Base-by-base conservation (phyloP, 2,329 filamentous ascomycete species). In the Pseudocercospora crystallina region DNA sequence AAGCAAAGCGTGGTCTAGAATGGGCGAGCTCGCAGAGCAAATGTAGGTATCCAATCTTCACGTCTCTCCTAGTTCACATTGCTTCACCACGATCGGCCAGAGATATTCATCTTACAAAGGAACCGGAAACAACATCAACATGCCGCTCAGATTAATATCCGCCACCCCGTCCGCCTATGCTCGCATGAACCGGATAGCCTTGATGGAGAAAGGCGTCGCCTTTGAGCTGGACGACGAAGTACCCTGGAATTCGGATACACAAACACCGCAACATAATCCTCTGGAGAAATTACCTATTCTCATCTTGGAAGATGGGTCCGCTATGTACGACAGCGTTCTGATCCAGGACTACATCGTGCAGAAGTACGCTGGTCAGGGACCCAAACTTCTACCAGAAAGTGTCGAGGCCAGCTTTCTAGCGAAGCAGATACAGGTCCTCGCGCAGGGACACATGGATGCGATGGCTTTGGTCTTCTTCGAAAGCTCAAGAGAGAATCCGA, bases 221-320 rank as follows among this genome's bases (percentile, higher is more conserved):
- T 73, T 73, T 62, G 52, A 43, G 1, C 62, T 73, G 29, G 58
- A 68, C 37, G 71, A 67, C 36, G 70, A 73, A 58, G 69, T 74
- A 1, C 70, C 69, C 0, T 73, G 70, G 69, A 62, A 73, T 57
- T 57, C 53, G 15, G 62, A 61, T 2, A 73, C 70, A 0, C 44
- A 65, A 34, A 72, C 66, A 14, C 65, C 68, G 2, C 49, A 58
- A 32, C 61, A 70, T 63, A 71, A 71, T 20, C 69, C 69, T 0
- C 53, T 71, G 2, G 69, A 71, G 33, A 70, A 71, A 41, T 61
- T 71, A 0, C 68, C 68, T 3, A 63, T 71, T 3, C 53, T 71
- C 2, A 54, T 72, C 41, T 59, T 66, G 34, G 57, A 61, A 38
- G 58, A 61, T 35, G 57, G 55, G 4, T 36, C 34, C 14, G 3